Conservation (phyloP, 305 asterid genomes). For the Salvia sclarea region DNA sequence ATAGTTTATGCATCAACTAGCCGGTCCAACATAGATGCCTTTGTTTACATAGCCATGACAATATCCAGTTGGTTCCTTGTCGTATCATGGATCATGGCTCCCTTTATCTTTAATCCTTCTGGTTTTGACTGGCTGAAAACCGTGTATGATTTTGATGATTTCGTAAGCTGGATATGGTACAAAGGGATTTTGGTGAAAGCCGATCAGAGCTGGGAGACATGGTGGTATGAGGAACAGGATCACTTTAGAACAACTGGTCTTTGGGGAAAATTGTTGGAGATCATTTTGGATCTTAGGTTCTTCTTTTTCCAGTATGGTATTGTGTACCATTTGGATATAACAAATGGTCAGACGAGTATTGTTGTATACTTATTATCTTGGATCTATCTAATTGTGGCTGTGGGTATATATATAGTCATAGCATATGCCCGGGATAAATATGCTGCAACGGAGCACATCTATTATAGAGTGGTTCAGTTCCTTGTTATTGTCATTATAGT, state of each 20-base stretch:
- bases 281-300: slow-evolving; percentile 83
- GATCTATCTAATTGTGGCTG: slow-evolving; percentile 62
- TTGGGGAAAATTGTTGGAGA: slow-evolving; percentile 93
- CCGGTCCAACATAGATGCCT: slow-evolving; percentile 47
- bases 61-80: slow-evolving; percentile 97
- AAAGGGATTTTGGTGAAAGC: slow-evolving; percentile 77
- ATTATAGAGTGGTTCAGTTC: slow-evolving; percentile 81
- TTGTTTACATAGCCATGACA: slow-evolving; percentile 82
- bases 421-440: slow-evolving; percentile 84
- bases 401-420: slow-evolving; percentile 59
- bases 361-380: slow-evolving; percentile 87
- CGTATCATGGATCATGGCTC: slow-evolving; percentile 87
- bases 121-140: slow-evolving; percentile 98
- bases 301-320: slow-evolving; percentile 94
- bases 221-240: slow-evolving; percentile 99
- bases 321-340: slow-evolving; percentile 76
- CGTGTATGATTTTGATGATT: slow-evolving; percentile 85
- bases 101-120: slow-evolving; percentile 84
- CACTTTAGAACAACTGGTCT: slow-evolving; percentile 94
- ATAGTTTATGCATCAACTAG: slow-evolving; percentile 77
- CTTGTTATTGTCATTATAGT: slow-evolving; percentile 54
- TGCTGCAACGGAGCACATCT: slow-evolving; percentile 67
- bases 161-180: slow-evolving; percentile 83
- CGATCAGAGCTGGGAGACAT: slow-evolving; percentile 93
- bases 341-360: slow-evolving; percentile 48